phyloP scores from a whole-genome alignment of 192 early-diverging fungal genomes.

The Coemansia sp. region DNA sequence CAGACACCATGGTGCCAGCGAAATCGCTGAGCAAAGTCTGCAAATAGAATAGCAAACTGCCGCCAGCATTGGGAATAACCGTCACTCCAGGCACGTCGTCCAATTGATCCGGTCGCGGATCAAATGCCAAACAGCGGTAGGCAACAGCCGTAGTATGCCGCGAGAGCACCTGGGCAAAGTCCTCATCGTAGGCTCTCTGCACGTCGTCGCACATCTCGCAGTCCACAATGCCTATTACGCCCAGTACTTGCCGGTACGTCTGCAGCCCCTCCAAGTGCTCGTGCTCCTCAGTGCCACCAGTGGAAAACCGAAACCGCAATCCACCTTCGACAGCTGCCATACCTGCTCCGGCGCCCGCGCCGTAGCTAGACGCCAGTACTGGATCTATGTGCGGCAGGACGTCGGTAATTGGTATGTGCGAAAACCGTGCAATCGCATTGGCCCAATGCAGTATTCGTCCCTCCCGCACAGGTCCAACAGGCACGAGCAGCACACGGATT shows the following conservation, averaged over 20 bases:
- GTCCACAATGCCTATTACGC: slow-evolving; percentile 52
- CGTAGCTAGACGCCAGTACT: slow-evolving; percentile 19
- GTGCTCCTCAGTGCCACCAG: slow-evolving; percentile 28
- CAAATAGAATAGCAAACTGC: slow-evolving; percentile 31
- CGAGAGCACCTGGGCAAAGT: slow-evolving; percentile 31
- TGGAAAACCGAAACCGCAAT: slow-evolving; percentile 35
- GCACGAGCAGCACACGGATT: slow-evolving; percentile 52
- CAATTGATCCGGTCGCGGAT: slow-evolving; percentile 21
- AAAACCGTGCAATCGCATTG: slow-evolving; percentile 31
- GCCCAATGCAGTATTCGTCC: slow-evolving; percentile 22
- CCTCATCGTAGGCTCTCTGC: slow-evolving; percentile 24
- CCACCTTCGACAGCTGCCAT: slow-evolving; percentile 27
- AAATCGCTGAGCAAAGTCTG: slow-evolving; percentile 34
- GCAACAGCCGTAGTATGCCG: slow-evolving; percentile 41
- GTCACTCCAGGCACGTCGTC: slow-evolving; percentile 39
- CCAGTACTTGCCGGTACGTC: slow-evolving; percentile 52
- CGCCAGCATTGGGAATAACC: slow-evolving; percentile 24
- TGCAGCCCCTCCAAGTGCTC: slow-evolving; percentile 56
- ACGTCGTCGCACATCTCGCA: slow-evolving; percentile 26
- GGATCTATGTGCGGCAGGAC: slow-evolving; percentile 29
- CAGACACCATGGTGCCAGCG: slow-evolving; percentile 42
- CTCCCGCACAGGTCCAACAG: slow-evolving; percentile 43
- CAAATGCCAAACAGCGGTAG: slow-evolving; percentile 46
- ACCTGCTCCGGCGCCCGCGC: slow-evolving; percentile 15
- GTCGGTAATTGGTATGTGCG: slow-evolving; percentile 30